Base-by-base conservation (phyloP, 2,329 filamentous ascomycete species). In the Orbilia ellipsospora region DNA sequence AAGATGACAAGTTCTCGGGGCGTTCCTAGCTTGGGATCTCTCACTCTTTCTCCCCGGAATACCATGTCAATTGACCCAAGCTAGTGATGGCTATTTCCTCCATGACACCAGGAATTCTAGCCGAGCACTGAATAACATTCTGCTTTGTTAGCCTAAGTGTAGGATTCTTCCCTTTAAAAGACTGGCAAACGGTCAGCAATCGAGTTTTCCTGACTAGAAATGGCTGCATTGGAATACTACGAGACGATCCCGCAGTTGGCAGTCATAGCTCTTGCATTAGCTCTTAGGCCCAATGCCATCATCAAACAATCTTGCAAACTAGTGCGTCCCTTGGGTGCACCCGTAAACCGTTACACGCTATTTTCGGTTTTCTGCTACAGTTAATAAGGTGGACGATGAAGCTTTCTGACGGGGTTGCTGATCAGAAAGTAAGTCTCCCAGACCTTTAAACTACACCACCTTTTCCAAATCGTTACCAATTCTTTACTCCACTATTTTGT, bases 331-430 rank as follows among this genome's bases (percentile, higher is more conserved):
- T 75, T 54, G 45, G 69, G 60, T 75, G 26, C 59, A 60, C 45
- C 64, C 59, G 61, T 69, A 64, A 75, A 75, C 72, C 72, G 72
- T 75, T 75, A 69, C 64, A 75, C 64, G 64, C 72, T 65, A 64
- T 36, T 54, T 69, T 10, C 64, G 59, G 64, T 64, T 69, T 61
- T 69, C 54, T 65, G 59, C 69, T 67, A 52, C 70, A 48, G 62
- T 16, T 70, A 51, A 48, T 51, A 56, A 70, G 66, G 57, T 54
- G 59, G 45, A 70, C 57, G 20, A 45, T 28, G 48, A 52, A 42
- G 4, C 40, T 59, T 56, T 57, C 56, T 57, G 40, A 40, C 44
- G 50, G 57, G 56, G 48, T 31, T 63, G 57, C 52, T 70, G 57
- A 36, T 36, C 31, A 36, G 31, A 70, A 59, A 61, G 51, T 63